Conservation (phyloP, 345 rosid species). For the Psidium friedrichsthalianum region DNA sequence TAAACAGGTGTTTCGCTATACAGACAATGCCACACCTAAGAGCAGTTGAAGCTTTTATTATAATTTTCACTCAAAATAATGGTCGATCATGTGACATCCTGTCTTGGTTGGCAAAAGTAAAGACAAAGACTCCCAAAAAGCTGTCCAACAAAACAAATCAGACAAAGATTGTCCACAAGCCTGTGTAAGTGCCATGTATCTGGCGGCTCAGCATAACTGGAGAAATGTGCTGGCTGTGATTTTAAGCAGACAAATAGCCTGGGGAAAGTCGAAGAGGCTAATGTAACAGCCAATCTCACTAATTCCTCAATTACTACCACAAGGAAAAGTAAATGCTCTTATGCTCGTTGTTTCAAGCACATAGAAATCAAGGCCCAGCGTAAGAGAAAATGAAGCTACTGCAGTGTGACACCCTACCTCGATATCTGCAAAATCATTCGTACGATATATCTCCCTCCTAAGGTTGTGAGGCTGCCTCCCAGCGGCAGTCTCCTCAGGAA, state of each 20-base stretch:
- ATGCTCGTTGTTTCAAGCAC: not conserved
- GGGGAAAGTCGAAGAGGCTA: not conserved
- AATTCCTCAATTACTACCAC: not conserved
- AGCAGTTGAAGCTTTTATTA: not conserved
- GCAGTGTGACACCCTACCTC: constrained; percentile 31
- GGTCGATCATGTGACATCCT: not conserved
- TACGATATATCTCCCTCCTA: constrained; percentile 68
- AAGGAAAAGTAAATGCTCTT: not conserved
- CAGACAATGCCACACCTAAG: not conserved
- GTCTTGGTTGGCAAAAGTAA: not conserved
- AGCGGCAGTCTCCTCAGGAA: constrained; percentile 82
- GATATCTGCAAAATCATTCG: constrained; percentile 71
- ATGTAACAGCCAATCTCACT: not conserved
- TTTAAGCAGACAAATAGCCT: not conserved
- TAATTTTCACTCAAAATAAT: not conserved
- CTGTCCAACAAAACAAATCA: not conserved
- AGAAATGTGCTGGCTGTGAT: not conserved
- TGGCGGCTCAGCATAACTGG: not conserved
- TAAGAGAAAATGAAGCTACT: not conserved
- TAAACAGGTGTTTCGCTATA: not conserved
- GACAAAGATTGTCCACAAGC: not conserved
- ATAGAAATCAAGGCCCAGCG: not conserved
- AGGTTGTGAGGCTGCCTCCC: constrained; percentile 79
- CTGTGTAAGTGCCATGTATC: not conserved
- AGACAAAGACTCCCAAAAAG: not conserved